A percentile compares a stretch with the other conserved stretches of the same genome.
Conservation (phyloP, 139 green algal genomes). For the Chlorella sorokiniana region DNA sequence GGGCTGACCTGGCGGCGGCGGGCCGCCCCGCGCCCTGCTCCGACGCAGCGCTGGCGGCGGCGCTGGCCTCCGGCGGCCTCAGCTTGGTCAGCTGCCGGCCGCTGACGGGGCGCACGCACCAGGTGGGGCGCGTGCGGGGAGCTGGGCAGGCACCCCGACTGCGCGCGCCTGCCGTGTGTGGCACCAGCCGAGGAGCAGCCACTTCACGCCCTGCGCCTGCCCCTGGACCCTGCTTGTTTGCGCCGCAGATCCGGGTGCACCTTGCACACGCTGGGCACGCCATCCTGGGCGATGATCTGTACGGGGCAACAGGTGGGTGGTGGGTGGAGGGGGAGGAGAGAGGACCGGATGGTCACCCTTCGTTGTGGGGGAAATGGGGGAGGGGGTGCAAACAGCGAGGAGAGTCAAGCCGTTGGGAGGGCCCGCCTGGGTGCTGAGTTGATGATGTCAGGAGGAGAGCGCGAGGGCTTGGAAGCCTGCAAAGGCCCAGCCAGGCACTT, state of each 20-base stretch:
- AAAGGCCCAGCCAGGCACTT: neutral
- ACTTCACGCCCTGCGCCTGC: neutral
- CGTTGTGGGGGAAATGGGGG: no score
- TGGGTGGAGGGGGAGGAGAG: no score
- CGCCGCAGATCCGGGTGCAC: constrained; percentile 62
- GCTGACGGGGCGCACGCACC: constrained; percentile 64
- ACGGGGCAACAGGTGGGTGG: constrained; percentile 45
- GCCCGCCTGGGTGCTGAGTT: no score
- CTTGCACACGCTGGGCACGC: constrained; percentile 63
- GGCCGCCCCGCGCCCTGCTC: constrained; percentile 1
- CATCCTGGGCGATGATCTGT: constrained; percentile 66
- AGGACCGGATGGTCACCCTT: no score
- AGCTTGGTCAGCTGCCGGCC: constrained; percentile 36
- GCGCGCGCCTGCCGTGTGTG: neutral
- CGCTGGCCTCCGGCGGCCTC: neutral
- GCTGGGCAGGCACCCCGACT: neutral
- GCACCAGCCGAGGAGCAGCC: neutral
- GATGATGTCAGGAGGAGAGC: no score
- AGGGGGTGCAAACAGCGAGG: no score
- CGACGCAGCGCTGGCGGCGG: neutral
- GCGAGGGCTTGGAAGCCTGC: no score
- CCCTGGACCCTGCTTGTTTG: neutral
- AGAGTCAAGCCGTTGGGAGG: no score
- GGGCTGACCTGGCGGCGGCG: constrained; percentile 26
- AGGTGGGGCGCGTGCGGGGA: constrained; percentile 33